Percentiles rank a stretch among this genome's conserved stretches.
These are phyloP conservation scores for Fusarium sp. DNA, from an alignment of 2,329 filamentous ascomycete genomes.

Conservation along the genomic window DNA sequence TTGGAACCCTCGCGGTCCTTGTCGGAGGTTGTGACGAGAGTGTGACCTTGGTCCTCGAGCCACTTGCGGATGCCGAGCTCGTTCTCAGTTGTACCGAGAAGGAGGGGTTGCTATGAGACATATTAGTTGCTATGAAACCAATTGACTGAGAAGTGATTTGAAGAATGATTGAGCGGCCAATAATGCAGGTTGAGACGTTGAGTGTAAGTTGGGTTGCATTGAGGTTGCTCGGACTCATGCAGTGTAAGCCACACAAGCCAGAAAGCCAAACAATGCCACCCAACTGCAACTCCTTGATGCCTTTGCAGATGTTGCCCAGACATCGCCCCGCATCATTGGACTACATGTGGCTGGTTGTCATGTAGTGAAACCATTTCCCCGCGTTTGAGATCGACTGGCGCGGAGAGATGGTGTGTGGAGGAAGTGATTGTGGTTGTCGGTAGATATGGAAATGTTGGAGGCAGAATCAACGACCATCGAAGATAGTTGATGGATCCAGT, in stretches of 20 bases:
- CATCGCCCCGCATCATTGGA: slow-evolving; percentile 43
- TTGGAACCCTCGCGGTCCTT: slow-evolving; percentile 95
- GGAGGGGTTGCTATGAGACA: slow-evolving; percentile 72
- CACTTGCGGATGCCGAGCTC: slow-evolving; percentile 97
- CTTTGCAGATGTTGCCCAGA: slow-evolving; percentile 25
- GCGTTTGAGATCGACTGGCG: slow-evolving; percentile 49
- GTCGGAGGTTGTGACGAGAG: slow-evolving; percentile 95
- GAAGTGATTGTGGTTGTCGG: slow-evolving; percentile 26
- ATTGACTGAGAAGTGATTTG: slow-evolving; percentile 23
- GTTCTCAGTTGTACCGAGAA: slow-evolving; percentile 97
- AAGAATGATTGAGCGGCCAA: slow-evolving; percentile 12
- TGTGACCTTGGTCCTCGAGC: slow-evolving; percentile 98
- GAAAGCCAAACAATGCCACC: slow-evolving; percentile 24
- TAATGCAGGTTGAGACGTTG: slow-evolving; percentile 22
- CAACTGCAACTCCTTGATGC: slow-evolving; percentile 20
- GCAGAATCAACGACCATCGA: slow-evolving; percentile 28
- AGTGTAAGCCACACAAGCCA: slow-evolving; percentile 33
- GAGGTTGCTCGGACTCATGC: slow-evolving; percentile 15
- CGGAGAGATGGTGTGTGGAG: slow-evolving; percentile 36
- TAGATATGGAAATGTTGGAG: slow-evolving; percentile 17
- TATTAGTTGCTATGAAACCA: slow-evolving; percentile 37
- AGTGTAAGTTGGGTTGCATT: slow-evolving; percentile 36
- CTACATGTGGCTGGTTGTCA: slow-evolving; percentile 44
- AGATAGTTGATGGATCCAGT: slow-evolving; percentile 10
- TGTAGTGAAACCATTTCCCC: slow-evolving; percentile 45